These are phyloP conservation scores for Daedaleopsis sinensis DNA, from an alignment of 768 basidiomycete genomes.

Conservation along the genomic window DNA sequence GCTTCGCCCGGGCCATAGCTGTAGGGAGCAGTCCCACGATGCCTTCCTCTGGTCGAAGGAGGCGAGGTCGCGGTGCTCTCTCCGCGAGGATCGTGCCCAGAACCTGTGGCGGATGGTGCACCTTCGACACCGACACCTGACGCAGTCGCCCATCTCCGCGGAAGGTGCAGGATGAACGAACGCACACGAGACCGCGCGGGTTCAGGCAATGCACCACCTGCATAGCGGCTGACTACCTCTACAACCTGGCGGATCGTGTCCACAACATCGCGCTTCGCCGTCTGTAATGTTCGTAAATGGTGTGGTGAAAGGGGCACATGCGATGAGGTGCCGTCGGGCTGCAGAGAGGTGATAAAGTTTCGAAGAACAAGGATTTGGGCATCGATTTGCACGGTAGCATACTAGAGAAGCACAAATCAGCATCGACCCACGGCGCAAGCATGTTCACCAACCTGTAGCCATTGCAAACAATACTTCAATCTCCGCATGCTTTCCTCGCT, in stretches of 20 bases:
- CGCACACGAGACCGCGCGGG: constrained; percentile 76
- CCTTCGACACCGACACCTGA: constrained; percentile 23
- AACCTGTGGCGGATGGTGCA: constrained; percentile 5
- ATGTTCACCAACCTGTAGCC: constrained; percentile 69
- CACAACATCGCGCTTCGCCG: constrained; percentile 83
- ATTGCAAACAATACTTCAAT: constrained; percentile 83
- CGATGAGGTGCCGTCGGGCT: constrained; percentile 38
- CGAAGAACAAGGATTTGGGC: constrained; percentile 84
- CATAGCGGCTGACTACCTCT: constrained; percentile 82
- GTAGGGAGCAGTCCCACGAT: constrained; percentile 27
- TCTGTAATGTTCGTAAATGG: constrained; percentile 68
- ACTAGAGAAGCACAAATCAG: constrained; percentile 45
- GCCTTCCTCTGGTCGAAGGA: constrained; percentile 5
- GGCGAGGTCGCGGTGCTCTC: constrained; percentile 31
- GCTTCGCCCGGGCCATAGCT: constrained; percentile 33
- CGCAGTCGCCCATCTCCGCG: constrained; percentile 74
- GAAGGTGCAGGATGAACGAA: constrained; percentile 78
- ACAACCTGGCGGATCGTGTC: constrained; percentile 89
- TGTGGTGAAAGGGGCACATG: constrained; percentile 30
- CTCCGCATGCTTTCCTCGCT: constrained; percentile 91
- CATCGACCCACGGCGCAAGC: neutral
- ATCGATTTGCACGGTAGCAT: constrained; percentile 86
- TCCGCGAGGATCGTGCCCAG: constrained; percentile 25
- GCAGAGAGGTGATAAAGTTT: constrained; percentile 77
- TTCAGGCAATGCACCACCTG: constrained; percentile 85